Evolutionary conservation across 2,329 filamentous ascomycete species (phyloP), one percentile per base, ranked within the genome.

Genomic region (Cordyceps militaris): DNA sequence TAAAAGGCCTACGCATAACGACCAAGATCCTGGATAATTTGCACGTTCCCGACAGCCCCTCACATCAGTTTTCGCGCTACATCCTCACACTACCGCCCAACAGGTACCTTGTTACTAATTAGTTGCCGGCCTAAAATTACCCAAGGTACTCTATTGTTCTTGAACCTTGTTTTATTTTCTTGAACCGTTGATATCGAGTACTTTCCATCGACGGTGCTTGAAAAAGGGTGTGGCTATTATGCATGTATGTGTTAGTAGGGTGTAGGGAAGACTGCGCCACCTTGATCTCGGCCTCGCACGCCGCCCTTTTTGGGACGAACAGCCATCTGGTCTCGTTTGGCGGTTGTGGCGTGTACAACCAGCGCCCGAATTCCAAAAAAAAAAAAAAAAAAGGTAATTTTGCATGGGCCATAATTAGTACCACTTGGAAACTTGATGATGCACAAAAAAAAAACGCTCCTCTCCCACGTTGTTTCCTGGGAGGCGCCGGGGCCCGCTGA

Each of bases 341-440:
- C 52, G 52, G 52, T 55, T 55, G 42, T 55, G 52, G 52, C 52
- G 52, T 32, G 52, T 47, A 38, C 23, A 19, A 21, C 52, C 46
- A 34, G 32, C 32, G 48, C 36, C 46, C 21, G 16, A 52, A 13
- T 30, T 23, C 13, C 30, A 28, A 24, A 10, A n/a, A n/a, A n/a
- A n/a, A n/a, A n/a, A n/a, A n/a, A n/a, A n/a, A n/a, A n/a, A n/a
- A n/a, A n/a, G n/a, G n/a, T n/a, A n/a, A n/a, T n/a, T n/a, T n/a
- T n/a, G n/a, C n/a, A n/a, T n/a, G n/a, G n/a, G 40, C 52, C 42
- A 36, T 44, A 36, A 38, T 54, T 54, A 44, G 40, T 24, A 23
- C 11, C 7, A 23, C 11, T 14, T 14, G 21, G 10, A 21, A 19
- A 21, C 8, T 38, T 16, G 16, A n/a, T 1, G 19, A 7, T 16